These are phyloP conservation scores for Trichoderma lentiforme DNA, from an alignment of 2,329 filamentous ascomycete genomes.

Conservation along the genomic window DNA sequence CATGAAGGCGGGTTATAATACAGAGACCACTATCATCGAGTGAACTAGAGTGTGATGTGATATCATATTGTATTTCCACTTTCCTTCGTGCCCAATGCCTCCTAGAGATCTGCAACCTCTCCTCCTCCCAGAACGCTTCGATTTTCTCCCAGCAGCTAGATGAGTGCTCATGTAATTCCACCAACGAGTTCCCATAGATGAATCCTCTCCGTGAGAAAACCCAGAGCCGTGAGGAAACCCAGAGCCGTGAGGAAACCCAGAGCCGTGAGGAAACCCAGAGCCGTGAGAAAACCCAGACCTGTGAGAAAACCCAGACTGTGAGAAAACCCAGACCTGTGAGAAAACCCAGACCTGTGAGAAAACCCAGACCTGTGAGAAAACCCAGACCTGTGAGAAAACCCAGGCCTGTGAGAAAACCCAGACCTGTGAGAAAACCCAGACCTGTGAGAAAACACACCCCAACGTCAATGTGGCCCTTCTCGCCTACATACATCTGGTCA, in stretches of 20 bases:
- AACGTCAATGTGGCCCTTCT: background rate
- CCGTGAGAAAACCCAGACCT: background rate
- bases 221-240: no score
- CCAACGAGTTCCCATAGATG: background rate
- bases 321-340: no score
- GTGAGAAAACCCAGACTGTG: no score
- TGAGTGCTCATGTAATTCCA: background rate
- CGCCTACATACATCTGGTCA: background rate
- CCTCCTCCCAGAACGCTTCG: background rate
- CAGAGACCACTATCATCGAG: fast-evolving
- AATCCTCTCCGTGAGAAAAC: background rate
- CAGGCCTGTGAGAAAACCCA: background rate
- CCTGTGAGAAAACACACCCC: background rate
- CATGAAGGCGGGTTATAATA: no score
- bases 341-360: no score
- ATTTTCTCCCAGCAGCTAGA: background rate
- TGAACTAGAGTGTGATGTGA: background rate
- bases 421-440: background rate
- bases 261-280: no score
- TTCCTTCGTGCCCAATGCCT: background rate
- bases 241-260: no score
- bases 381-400: background rate
- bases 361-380: no score
- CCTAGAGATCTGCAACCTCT: background rate
- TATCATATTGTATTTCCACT: background rate